Evolutionary conservation across 2,329 filamentous ascomycete species (phyloP).

Genomic region (Hirsutella minnesotensis): DNA sequence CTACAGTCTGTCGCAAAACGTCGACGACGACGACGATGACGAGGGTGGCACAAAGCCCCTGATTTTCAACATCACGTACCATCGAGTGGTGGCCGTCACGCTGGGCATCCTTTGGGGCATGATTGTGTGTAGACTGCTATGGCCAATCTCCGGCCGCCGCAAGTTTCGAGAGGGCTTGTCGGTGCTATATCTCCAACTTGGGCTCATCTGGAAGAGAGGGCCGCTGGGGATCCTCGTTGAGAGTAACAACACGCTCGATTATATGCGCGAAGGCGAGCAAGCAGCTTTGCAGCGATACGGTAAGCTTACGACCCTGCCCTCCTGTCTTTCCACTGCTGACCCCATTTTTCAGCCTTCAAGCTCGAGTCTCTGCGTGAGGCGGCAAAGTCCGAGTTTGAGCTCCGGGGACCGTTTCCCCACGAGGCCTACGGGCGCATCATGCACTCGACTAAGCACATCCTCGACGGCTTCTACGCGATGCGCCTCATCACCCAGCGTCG

Average conservation of each 20-base stretch:
- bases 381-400: constrained; percentile 76
- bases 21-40: constrained; percentile 74
- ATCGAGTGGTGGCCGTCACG: constrained; percentile 78
- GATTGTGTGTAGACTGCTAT: constrained; percentile 77
- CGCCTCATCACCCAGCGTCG: constrained; percentile 82
- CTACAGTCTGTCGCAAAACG: constrained; percentile 73
- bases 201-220: constrained; percentile 90
- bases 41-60: constrained; percentile 76
- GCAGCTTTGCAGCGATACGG: constrained; percentile 71
- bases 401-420: constrained; percentile 76
- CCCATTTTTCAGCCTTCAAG: constrained; percentile 36
- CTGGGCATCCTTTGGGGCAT: constrained; percentile 87
- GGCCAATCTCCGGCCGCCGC: constrained; percentile 81
- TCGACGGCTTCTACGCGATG: constrained; percentile 95
- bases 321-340: not conserved
- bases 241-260: constrained; percentile 47
- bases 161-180: constrained; percentile 86
- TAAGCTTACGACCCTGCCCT: constrained; percentile 14
- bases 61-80: constrained; percentile 77
- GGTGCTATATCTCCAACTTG: constrained; percentile 88
- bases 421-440: constrained; percentile 64
- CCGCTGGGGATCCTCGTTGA: constrained; percentile 65
- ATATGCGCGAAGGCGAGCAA: constrained; percentile 83
- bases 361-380: constrained; percentile 62
- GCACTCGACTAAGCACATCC: constrained; percentile 67